These are phyloP conservation scores for Kuraishia piskuri DNA, from an alignment of 805 yeast genomes.

Conservation along the genomic window DNA sequence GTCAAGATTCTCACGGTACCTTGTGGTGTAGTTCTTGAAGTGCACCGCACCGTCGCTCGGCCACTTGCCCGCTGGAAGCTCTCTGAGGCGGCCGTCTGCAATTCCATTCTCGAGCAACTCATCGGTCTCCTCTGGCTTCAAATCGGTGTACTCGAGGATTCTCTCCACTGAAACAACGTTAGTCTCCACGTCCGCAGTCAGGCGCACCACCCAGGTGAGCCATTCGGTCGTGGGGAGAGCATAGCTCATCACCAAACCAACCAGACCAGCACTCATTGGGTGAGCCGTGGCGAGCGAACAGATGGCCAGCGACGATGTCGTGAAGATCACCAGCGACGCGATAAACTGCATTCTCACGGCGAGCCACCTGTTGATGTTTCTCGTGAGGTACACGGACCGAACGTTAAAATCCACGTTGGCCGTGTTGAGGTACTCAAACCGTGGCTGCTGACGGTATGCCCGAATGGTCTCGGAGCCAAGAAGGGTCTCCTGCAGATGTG, in stretches of 20 bases:
- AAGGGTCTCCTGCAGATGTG: conserved; percentile 76
- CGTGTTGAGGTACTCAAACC: conserved; percentile 52
- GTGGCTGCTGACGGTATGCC: conserved; percentile 59
- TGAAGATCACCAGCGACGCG: conserved; percentile 46
- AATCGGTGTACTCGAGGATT: conserved; percentile 75
- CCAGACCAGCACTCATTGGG: conserved; percentile 48
- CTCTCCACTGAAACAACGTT: conserved; percentile 83
- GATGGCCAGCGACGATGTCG: conserved; percentile 39
- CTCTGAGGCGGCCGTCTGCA: conserved; percentile 21
- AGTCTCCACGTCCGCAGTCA: conserved; percentile 55
- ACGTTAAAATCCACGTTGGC: conserved; percentile 40
- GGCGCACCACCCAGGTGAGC: conserved; percentile 48
- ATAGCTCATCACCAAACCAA: conserved; percentile 59
- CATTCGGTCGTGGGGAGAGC: conserved; percentile 48
- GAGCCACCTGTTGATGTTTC: conserved; percentile 59
- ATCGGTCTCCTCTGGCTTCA: conserved; percentile 68
- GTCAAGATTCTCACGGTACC: conserved; percentile 49
- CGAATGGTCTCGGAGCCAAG: conserved; percentile 71
- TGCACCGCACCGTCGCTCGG: conserved; percentile 42
- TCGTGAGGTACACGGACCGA: conserved; percentile 37
- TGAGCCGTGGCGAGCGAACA: conserved; percentile 26
- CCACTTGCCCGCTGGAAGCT: conserved; percentile 43
- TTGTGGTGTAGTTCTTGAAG: conserved; percentile 46
- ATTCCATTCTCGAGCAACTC: conserved; percentile 33
- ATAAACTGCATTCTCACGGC: conserved; percentile 52